Evolutionary conservation across 805 yeast species (phyloP), one percentile per base, ranked within the genome.

Genomic region (Yarrowia divulgata): DNA sequence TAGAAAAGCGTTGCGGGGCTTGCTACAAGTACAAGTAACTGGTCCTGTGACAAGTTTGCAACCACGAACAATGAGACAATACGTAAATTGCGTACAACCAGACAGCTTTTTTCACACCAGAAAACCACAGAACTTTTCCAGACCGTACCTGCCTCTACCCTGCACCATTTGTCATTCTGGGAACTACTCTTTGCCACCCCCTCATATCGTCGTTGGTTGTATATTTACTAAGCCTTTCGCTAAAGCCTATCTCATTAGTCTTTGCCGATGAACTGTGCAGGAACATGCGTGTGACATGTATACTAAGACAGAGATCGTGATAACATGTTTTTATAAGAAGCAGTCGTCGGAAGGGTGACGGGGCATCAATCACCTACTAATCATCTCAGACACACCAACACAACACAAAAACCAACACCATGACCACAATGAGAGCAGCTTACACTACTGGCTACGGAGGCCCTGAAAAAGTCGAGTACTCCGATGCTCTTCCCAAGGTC

Each of bases 391-490:
- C 68, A 42, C 58, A 55, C 29, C 29, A 14, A 18, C 46, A 37
- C 13, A 37, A n/a, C 58, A 39, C 18, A 37, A n/a, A 34, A 12
- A 32, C 39, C 45, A 23, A 7, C 54, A 49, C 48, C 29, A 57
- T 57, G 48, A 8, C 63, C 23, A 54, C 60, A 14, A 60, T 60
- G 66, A 29, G 37, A 45, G 66, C 66, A 1, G 66, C 66, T 18
- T 60, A 34, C 66, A 60, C 66, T 2, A 60, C 66, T 12, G 40
- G 34, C 18, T 60, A 60, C 34, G 66, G 66, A 6, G 66, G 66
- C 10, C 66, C 66, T 18, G 66, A 60, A 16, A 60, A 60, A 18
- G 34, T 60, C 8, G 66, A 60, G 52, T 60, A 60, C 52, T 60
- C 66, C 6, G 37, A 23, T 2, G 2, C 34, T 12, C 14, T 18